Base-by-base conservation (phyloP, 225 moss, liverwort and hornwort species). In the Anthoceros angustus region DNA sequence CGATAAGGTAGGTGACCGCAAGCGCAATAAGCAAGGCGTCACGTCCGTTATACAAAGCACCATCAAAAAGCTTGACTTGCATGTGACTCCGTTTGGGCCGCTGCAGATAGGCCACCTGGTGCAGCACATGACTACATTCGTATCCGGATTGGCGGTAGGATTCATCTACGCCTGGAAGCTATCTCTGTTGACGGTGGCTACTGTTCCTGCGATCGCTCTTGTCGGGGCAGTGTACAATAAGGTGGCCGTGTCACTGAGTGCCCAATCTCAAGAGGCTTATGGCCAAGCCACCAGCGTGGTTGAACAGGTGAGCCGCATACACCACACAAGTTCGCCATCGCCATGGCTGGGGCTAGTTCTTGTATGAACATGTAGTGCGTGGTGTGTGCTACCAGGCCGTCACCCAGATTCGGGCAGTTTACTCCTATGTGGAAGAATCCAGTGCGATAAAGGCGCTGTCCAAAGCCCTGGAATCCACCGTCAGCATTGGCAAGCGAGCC, bases 41-140 rank as follows among this genome's bases (percentile, higher is more conserved):
- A 4, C 4, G 32, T 32, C 32, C 4, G 32, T 4, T 4, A 32
- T 32, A 32, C 4, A 4, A 1, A 1, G 32, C 32, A 4, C 32
- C 32, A 32, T 1, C 32, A 32, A 32, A 32, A 32, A 32, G 32
- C 32, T 32, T 32, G 32, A 32, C 32, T 32, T 32, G 32, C 32
- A 32, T 32, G 39, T 65, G 64, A n/a, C 14, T 18, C 2, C 64
- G 6, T 24, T 24, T 63, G 16, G 4, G 63, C 2, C 5, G n/a
- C 21, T 62, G 62, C 75, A 80, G 77, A 71, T 83, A 49, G 78
- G 73, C 50, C 77, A 83, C 72, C 80, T 76, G 11, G 68, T 80
- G 69, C 83, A 83, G 49, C 80, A 83, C 70, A 7, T 77, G 10
- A 73, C 73, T 73, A 64, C 71, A 9, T 70, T 83, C 42, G 40